Conservation (phyloP, 306 rosid species). For the Inga oerstediana region DNA sequence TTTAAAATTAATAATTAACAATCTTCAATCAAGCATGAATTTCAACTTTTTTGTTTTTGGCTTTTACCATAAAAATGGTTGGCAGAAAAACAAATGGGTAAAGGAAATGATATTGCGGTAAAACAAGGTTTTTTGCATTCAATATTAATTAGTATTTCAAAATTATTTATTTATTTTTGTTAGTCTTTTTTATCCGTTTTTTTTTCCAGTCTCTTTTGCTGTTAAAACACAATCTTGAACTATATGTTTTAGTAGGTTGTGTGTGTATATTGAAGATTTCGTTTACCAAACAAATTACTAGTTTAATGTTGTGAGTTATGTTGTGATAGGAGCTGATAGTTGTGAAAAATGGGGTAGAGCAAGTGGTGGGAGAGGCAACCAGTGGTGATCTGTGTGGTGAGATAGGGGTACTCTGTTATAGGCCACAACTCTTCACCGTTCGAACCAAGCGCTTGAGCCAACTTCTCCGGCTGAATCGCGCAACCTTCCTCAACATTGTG, state of each 20-base stretch:
- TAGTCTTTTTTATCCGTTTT: background rate
- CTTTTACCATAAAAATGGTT: background rate
- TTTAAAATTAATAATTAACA: too few relatives aligned
- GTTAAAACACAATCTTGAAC: background rate
- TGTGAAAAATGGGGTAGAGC: slow-evolving; percentile 66
- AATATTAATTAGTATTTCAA: background rate
- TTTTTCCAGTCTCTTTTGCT: background rate
- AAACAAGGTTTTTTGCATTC: background rate
- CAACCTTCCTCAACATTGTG: slow-evolving; percentile 56
- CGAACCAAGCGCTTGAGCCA: slow-evolving; percentile 71
- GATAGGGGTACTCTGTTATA: slow-evolving; percentile 74
- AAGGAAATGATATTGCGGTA: background rate
- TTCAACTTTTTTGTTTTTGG: background rate
- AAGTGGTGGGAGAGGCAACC: slow-evolving; percentile 52
- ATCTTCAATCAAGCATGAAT: background rate
- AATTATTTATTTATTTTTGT: background rate
- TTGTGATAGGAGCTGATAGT: slow-evolving; percentile 61
- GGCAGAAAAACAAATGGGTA: background rate
- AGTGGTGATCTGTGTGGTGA: slow-evolving; percentile 72
- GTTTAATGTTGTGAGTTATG: background rate
- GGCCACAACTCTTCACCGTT: slow-evolving; percentile 70
- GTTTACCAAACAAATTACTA: background rate
- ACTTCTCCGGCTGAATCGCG: slow-evolving; percentile 66
- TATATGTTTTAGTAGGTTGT: background rate
- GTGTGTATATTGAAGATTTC: background rate